A percentile compares a stretch with the other conserved stretches of the same genome.
These are phyloP conservation scores for Sclerotinia glacialis DNA, from an alignment of 2,329 filamentous ascomycete genomes.

Conservation along the genomic window DNA sequence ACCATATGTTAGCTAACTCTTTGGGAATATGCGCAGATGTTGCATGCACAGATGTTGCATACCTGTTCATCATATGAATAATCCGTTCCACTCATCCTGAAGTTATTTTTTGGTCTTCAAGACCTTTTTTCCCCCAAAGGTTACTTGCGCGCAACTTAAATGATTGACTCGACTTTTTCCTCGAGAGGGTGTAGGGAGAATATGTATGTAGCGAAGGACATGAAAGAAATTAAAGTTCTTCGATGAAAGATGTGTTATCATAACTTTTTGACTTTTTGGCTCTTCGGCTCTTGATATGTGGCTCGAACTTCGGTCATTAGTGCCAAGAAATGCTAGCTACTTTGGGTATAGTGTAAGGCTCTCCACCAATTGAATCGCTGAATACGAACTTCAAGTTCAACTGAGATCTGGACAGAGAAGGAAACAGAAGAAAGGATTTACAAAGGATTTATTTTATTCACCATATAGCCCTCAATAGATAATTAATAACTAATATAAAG, in stretches of 20 bases:
- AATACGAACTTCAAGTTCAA: constrained; percentile 2
- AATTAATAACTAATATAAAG: background rate
- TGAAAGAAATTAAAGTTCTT: constrained; percentile 16
- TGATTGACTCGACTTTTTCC: background rate
- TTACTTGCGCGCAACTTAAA: constrained; percentile 31
- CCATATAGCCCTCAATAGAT: background rate
- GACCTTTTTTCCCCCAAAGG: constrained; percentile 26
- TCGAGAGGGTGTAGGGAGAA: background rate
- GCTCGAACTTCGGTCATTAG: constrained; percentile 14
- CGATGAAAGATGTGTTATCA: constrained; percentile 8
- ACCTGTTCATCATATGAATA: constrained; percentile 98
- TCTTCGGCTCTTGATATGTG: constrained; percentile 20
- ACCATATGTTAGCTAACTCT: constrained; percentile 25
- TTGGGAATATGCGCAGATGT: background rate
- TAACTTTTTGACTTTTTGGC: constrained; percentile 14
- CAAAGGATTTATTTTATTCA: background rate
- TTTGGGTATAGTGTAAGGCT: background rate
- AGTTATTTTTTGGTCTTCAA: constrained; percentile 28
- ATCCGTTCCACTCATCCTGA: constrained; percentile 54
- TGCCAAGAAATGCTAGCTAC: background rate
- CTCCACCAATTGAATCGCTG: constrained; percentile 5
- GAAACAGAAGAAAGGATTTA: constrained; percentile 5
- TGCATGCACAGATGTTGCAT: constrained; percentile 35
- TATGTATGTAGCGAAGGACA: background rate
- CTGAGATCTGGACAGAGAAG: constrained; percentile 22